Evolutionary conservation across 1,284 basidiomycete species (phyloP), one percentile per base, ranked within the genome.

Genomic region (Sporisorium sorghi): DNA sequence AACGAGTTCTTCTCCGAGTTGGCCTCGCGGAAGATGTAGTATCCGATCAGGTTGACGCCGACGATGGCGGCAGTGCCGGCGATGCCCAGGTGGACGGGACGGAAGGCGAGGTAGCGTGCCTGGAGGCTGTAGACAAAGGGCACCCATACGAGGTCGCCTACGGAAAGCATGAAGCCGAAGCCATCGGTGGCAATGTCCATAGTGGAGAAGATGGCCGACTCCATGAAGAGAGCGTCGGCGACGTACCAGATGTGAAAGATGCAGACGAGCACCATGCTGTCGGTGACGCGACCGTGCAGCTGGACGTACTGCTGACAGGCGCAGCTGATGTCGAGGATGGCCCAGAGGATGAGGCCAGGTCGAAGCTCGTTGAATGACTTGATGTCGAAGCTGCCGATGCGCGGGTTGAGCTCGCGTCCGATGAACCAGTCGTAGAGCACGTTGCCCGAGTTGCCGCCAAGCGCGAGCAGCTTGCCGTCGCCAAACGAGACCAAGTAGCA

Each of bases 171-270:
- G 88, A 96, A 98, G 8, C 97, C 97, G 79, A 99, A 98, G 5
- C 96, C 96, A 79, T 99, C 97, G 28, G 93, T 93, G 9, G 91
- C 96, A 83, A 99, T 97, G 84, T 99, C 96, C 94, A 99, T 98
- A 19, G 93, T 94, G 10, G 93, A 95, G 70, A 99, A 89, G 80
- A 99, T 90, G 11, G 92, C 91, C 21, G 86, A 57, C 66, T 82
- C 70, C 53, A 74, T 60, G 48, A 65, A 57, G 23, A 74, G 67
- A 5, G 76, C 90, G 85, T 99, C 96, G 19, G 89, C 87, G 19
- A 95, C 91, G 85, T 99, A 99, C 87, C 91, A 91, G 2, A 88
- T 86, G 82, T 99, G 93, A 88, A 97, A 97, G 14, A 88, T 86
- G 39, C 94, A 87, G 15, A 97, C 92, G 35, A 98, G 89, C 87